Percentiles rank a stretch among this genome's conserved stretches.
These are phyloP conservation scores for Tylopilus sp. DNA, from an alignment of 1,284 basidiomycete species.

Conservation along the genomic window DNA sequence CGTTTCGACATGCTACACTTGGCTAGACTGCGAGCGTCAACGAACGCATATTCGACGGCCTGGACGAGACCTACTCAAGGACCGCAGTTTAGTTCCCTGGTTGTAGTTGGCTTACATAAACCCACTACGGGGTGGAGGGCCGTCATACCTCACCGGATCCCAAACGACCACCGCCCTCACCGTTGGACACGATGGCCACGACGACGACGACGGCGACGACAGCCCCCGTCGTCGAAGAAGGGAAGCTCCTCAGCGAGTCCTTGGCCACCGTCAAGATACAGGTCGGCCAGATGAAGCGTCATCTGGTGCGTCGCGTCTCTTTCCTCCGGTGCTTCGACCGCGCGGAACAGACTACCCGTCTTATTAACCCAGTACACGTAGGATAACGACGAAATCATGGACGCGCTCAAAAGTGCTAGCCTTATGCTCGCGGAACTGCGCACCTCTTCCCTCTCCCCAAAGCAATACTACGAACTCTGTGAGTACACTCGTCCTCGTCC, in stretches of 20 bases:
- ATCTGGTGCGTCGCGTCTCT: slow-evolving; percentile 57
- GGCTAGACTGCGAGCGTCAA: neutral
- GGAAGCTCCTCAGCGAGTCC: slow-evolving; percentile 78
- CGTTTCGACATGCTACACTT: slow-evolving; percentile 26
- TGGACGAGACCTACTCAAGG: neutral
- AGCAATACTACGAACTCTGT: slow-evolving; percentile 98
- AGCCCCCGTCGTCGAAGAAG: slow-evolving; percentile 52
- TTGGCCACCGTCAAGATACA: slow-evolving; percentile 88
- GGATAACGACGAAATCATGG: slow-evolving; percentile 95
- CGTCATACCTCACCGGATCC: neutral
- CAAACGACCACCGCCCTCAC: slow-evolving; percentile 1
- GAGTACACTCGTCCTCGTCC: slow-evolving; percentile 30
- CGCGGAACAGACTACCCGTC: neutral
- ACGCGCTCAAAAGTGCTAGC: slow-evolving; percentile 91
- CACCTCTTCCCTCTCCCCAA: slow-evolving; percentile 87
- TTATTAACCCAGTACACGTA: slow-evolving; percentile 29
- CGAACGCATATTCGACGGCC: neutral
- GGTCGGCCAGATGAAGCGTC: slow-evolving; percentile 89
- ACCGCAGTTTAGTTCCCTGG: too few relatives aligned
- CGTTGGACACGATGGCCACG: slow-evolving; percentile 23
- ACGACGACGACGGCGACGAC: slow-evolving; percentile 18
- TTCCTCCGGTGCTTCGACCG: neutral
- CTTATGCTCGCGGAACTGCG: slow-evolving; percentile 93
- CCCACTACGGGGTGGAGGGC: slow-evolving; percentile 6
- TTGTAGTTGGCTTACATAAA: too few relatives aligned